Percentiles rank a stretch among this genome's conserved stretches.
phyloP scores from a whole-genome alignment of 179 eudicot genomes.

The Kewa caespitosa region DNA sequence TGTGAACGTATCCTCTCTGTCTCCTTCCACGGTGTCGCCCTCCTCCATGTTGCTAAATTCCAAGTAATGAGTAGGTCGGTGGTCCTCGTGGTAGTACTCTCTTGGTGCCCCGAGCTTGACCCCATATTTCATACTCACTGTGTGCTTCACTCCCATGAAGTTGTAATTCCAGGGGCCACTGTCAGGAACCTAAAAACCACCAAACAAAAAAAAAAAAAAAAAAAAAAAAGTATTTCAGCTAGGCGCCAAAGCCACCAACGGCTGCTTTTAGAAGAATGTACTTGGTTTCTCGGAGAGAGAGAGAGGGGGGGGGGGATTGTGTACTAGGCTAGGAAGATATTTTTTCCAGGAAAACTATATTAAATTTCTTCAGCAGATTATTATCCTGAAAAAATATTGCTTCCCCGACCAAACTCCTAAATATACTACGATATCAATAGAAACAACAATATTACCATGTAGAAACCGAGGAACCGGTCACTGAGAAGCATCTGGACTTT shows the following conservation, averaged over 20 bases:
- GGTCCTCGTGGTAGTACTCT: constrained; percentile 84
- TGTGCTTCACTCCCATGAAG: constrained; percentile 97
- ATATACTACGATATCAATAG: too few relatives aligned
- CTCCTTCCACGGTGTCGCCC: constrained; percentile 70
- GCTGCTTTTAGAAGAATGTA: too few relatives aligned
- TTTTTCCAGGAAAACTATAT: too few relatives aligned
- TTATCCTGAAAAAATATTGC: too few relatives aligned
- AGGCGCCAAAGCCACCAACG: too few relatives aligned
- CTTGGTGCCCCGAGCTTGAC: constrained; percentile 86
- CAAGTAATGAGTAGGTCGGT: constrained; percentile 80
- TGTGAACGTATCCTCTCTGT: constrained; percentile 79
- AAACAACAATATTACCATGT: constrained; percentile 60
- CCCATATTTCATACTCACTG: constrained; percentile 77
- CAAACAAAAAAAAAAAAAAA: too few relatives aligned
- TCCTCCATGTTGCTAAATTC: constrained; percentile 88
- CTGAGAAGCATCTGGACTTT: constrained; percentile 99
- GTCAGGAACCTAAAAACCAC: constrained; percentile 70
- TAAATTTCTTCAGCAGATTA: too few relatives aligned
- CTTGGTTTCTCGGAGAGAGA: too few relatives aligned
- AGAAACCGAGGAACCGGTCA: constrained; percentile 97
- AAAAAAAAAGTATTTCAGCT: too few relatives aligned
- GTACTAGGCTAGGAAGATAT: too few relatives aligned
- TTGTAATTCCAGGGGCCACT: constrained; percentile 95
- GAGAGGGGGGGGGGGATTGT: too few relatives aligned
- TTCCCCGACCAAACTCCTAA: too few relatives aligned